Evolutionary conservation across 192 early-diverging fungal genomes (phyloP).

Genomic region (Martensiomyces pterosporus): DNA sequence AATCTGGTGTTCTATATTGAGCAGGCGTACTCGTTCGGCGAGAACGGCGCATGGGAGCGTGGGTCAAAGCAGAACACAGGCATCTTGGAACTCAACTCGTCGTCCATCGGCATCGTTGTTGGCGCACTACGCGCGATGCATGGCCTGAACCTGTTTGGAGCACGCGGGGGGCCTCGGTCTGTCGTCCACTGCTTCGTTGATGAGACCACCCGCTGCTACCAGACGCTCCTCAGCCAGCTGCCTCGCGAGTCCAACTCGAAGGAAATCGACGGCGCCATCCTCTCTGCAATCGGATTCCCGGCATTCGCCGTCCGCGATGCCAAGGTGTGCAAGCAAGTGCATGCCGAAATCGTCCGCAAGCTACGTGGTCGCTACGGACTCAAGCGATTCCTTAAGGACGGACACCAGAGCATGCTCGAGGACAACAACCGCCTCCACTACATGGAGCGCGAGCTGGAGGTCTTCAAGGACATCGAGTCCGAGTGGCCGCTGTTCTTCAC

Average conservation of each 20-base stretch:
- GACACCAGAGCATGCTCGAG: slow-evolving; percentile 79
- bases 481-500: slow-evolving; percentile 92
- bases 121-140: slow-evolving; percentile 82
- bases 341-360: slow-evolving; percentile 75
- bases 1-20: slow-evolving; percentile 90
- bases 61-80: slow-evolving; percentile 89
- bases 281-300: slow-evolving; percentile 84
- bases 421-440: slow-evolving; percentile 75
- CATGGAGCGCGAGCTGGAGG: slow-evolving; percentile 72
- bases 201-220: slow-evolving; percentile 78
- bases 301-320: slow-evolving; percentile 77
- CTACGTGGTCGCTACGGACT: slow-evolving; percentile 77
- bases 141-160: slow-evolving; percentile 79
- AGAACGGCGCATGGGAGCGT: slow-evolving; percentile 87
- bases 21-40: slow-evolving; percentile 75
- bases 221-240: slow-evolving; percentile 69
- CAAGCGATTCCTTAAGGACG: slow-evolving; percentile 82
- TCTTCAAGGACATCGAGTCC: slow-evolving; percentile 81
- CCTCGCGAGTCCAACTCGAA: slow-evolving; percentile 84
- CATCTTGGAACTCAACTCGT: slow-evolving; percentile 80
- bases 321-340: slow-evolving; percentile 58
- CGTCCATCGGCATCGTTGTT: slow-evolving; percentile 84
- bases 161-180: slow-evolving; percentile 69
- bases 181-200: slow-evolving; percentile 83
- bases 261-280: slow-evolving; percentile 78